Evolutionary conservation across 192 early-diverging fungal genomes (phyloP).

Genomic region (Backusella tuberculispora): DNA sequence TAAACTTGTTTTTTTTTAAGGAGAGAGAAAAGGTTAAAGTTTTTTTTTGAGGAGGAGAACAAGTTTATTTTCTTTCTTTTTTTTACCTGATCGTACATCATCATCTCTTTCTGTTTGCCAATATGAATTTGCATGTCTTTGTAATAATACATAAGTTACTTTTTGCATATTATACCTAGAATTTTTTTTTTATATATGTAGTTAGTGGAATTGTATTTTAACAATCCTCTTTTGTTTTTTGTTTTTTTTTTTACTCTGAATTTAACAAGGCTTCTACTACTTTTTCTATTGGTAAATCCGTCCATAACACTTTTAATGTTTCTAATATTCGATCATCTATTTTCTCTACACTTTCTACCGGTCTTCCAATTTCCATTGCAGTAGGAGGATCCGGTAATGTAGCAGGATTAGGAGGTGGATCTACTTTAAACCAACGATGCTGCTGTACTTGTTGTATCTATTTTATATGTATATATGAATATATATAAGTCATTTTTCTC

Average conservation of each 20-base stretch:
- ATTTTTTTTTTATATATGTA: too few species aligned
- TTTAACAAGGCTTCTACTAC: constrained; percentile 34
- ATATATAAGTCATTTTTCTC: too few species aligned
- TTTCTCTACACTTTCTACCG: constrained; percentile 13
- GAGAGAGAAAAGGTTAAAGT: too few species aligned
- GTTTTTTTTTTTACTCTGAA: constrained; percentile 29
- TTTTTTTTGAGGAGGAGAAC: constrained; percentile 15
- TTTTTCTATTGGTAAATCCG: constrained; percentile 27
- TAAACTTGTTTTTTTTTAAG: not conserved
- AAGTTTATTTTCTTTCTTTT: too few species aligned
- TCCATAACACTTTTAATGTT: constrained; percentile 38
- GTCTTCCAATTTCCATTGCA: constrained; percentile 25
- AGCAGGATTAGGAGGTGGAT: constrained; percentile 16
- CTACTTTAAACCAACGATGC: constrained; percentile 62
- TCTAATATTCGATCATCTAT: constrained; percentile 41
- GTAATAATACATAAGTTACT: constrained; percentile 39
- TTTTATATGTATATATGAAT: too few species aligned
- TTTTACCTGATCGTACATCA: constrained; percentile 15
- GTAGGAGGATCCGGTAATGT: constrained; percentile 35
- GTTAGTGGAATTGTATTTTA: too few species aligned
- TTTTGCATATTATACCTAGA: constrained; percentile 45
- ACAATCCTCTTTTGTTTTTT: too few species aligned
- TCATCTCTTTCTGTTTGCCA: constrained; percentile 37
- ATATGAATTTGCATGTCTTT: constrained; percentile 34
- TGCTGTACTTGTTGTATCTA: constrained; percentile 59